Percentiles rank a stretch among this genome's conserved stretches.
Evolutionary conservation across 2,329 filamentous ascomycete genomes (phyloP).

Genomic region (Neofusicoccum cordaticola): DNA sequence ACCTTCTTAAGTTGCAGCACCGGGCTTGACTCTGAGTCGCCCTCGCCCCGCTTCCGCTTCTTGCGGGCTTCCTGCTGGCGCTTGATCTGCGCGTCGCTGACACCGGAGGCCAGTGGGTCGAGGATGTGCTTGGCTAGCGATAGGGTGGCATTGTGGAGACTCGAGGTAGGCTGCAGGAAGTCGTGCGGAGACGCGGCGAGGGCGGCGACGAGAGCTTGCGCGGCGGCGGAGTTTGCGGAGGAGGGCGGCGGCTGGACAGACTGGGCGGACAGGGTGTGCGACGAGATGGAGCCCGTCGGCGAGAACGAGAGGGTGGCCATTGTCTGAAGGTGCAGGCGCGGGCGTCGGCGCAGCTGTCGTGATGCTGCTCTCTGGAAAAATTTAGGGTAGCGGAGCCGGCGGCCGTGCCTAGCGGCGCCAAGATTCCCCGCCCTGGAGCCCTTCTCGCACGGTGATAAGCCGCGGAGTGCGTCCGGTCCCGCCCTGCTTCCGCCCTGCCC

Average conservation of each 20-base stretch:
- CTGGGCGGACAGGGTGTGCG: conserved; percentile 38
- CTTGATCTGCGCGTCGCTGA: conserved; percentile 70
- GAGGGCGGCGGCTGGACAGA: conserved; percentile 32
- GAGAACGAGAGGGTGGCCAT: conserved; percentile 24
- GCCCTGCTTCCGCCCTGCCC: neutral
- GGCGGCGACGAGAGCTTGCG: conserved; percentile 53
- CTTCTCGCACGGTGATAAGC: neutral
- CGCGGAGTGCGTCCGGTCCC: neutral
- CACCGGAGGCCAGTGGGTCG: conserved; percentile 70
- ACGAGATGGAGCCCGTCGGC: conserved; percentile 39
- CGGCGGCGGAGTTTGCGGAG: conserved; percentile 27
- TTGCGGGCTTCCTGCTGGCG: conserved; percentile 65
- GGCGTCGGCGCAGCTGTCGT: neutral
- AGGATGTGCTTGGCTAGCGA: conserved; percentile 76
- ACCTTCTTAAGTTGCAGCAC: conserved; percentile 77
- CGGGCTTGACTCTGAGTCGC: conserved; percentile 43
- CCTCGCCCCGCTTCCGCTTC: conserved; percentile 70
- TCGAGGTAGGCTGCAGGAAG: conserved; percentile 71
- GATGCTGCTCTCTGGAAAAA: conserved; percentile 12
- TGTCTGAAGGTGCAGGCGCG: neutral
- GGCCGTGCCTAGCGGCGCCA: neutral
- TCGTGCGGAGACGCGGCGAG: conserved; percentile 63
- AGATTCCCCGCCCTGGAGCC: neutral
- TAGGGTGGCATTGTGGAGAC: conserved; percentile 67
- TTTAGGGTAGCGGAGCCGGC: neutral